phyloP scores from a whole-genome alignment of 805 yeast genomes.

The Candida boleticola region DNA sequence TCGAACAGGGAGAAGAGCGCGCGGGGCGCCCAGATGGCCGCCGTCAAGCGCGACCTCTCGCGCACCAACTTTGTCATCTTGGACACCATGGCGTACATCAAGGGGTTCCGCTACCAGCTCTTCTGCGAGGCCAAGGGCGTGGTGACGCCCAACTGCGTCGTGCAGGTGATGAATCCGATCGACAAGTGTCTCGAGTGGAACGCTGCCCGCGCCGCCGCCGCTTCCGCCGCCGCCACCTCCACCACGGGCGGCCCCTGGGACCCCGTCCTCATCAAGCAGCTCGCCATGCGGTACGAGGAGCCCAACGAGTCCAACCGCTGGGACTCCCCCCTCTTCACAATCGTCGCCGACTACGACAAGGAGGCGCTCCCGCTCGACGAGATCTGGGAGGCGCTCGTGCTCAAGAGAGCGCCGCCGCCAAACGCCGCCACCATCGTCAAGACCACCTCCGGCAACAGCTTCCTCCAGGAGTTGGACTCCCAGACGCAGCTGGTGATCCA shows the following conservation, averaged over 20 bases:
- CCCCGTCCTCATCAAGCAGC: constrained; percentile 57
- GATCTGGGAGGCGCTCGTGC: constrained; percentile 60
- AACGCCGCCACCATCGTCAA: constrained; percentile 82
- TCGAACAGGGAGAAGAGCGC: constrained; percentile 76
- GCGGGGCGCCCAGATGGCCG: constrained; percentile 82
- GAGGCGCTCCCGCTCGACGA: constrained; percentile 59
- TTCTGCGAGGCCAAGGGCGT: constrained; percentile 90
- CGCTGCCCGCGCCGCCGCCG: constrained; percentile 13
- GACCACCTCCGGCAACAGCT: constrained; percentile 75
- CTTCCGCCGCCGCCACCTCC: neutral
- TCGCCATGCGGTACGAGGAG: constrained; percentile 88
- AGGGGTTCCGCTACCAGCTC: constrained; percentile 92
- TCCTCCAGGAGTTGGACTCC: constrained; percentile 73
- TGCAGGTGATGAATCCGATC: constrained; percentile 72
- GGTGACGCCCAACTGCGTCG: constrained; percentile 76
- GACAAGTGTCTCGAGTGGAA: constrained; percentile 68
- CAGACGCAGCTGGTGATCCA: constrained; percentile 64
- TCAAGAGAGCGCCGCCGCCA: constrained; percentile 67
- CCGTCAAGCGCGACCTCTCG: constrained; percentile 78
- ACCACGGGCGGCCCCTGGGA: constrained; percentile 53
- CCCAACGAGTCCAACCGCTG: constrained; percentile 84
- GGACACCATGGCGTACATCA: constrained; percentile 85
- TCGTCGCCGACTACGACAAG: constrained; percentile 52
- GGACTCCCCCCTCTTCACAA: constrained; percentile 88
- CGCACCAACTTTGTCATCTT: constrained; percentile 72